Conservation (phyloP, 805 yeast species). For the Wickerhamomyces subpelliculosus region DNA sequence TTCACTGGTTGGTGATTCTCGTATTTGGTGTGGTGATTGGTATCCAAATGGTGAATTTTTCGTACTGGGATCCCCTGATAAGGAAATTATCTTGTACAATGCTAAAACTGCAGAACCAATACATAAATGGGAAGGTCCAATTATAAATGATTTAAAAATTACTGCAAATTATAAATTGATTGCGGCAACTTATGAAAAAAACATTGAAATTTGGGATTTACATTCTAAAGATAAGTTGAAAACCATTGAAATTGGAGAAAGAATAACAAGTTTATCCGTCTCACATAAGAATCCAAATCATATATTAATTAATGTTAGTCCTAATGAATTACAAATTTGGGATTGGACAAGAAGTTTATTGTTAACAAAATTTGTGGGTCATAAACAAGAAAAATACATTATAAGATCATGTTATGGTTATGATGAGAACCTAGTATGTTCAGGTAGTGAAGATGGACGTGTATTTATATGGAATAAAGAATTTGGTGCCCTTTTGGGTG, state of each 20-base stretch:
- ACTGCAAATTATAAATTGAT: constrained; percentile 59
- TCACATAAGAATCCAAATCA: constrained; percentile 47
- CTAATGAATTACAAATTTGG: constrained; percentile 80
- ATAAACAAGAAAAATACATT: constrained; percentile 60
- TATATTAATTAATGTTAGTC: constrained; percentile 56
- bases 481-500: constrained; percentile 55
- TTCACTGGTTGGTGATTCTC: constrained; percentile 18
- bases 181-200: constrained; percentile 57
- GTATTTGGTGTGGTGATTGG: constrained; percentile 64
- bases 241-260: constrained; percentile 45
- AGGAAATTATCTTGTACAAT: constrained; percentile 46
- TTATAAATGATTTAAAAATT: constrained; percentile 65
- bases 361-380: constrained; percentile 62
- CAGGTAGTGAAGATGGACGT: constrained; percentile 80
- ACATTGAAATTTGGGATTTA: constrained; percentile 54
- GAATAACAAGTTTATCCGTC: constrained; percentile 57
- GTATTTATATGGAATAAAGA: constrained; percentile 73
- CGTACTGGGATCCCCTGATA: constrained; percentile 73
- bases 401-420: constrained; percentile 74
- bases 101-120: constrained; percentile 21
- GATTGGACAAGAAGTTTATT: constrained; percentile 54
- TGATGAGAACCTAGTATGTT: constrained; percentile 61
- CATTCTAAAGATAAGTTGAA: constrained; percentile 33
- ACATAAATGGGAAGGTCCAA: constrained; percentile 26
- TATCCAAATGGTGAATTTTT: constrained; percentile 49